phyloP scores from a whole-genome alignment of 2,329 filamentous ascomycete genomes.

The Parastagonospora nodorum region DNA sequence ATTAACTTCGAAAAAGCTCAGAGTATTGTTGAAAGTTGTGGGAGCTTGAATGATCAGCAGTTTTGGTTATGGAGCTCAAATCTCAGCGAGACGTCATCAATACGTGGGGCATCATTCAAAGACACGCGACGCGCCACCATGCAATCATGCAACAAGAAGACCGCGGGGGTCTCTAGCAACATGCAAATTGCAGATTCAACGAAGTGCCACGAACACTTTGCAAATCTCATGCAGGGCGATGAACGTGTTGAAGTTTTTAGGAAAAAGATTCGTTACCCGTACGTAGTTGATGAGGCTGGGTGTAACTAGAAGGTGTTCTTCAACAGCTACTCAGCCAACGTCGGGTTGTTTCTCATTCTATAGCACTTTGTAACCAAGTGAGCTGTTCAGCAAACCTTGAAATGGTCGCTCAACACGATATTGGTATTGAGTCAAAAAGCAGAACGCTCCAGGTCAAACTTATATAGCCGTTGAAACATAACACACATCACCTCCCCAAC shows the following conservation, averaged over 20 bases:
- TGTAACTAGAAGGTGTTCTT: too few relatives aligned
- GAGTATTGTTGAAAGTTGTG: background rate
- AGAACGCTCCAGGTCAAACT: background rate
- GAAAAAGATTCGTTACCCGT: too few relatives aligned
- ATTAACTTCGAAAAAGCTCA: background rate
- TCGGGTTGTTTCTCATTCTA: too few relatives aligned
- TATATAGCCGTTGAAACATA: background rate
- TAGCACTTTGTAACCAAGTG: too few relatives aligned
- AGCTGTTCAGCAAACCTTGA: background rate
- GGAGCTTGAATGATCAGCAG: constrained; percentile 6
- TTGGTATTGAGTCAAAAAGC: background rate
- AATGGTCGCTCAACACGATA: background rate
- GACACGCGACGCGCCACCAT: constrained; percentile 21
- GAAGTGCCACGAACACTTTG: background rate
- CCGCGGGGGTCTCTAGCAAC: constrained; percentile 3
- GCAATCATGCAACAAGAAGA: constrained; percentile 3
- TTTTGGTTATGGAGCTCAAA: constrained; percentile 16
- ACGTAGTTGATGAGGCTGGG: too few relatives aligned
- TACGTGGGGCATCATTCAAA: constrained; percentile 19
- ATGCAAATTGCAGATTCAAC: background rate
- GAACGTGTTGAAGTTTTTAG: too few relatives aligned
- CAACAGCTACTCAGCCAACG: too few relatives aligned
- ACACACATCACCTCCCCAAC: constrained; percentile 10
- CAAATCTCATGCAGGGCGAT: too few relatives aligned
- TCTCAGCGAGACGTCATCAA: constrained; percentile 22